Evolutionary conservation across 495 filamentous ascomycete species (phyloP), one percentile per base, ranked within the genome.

Genomic region (Aspergillus biplanus): DNA sequence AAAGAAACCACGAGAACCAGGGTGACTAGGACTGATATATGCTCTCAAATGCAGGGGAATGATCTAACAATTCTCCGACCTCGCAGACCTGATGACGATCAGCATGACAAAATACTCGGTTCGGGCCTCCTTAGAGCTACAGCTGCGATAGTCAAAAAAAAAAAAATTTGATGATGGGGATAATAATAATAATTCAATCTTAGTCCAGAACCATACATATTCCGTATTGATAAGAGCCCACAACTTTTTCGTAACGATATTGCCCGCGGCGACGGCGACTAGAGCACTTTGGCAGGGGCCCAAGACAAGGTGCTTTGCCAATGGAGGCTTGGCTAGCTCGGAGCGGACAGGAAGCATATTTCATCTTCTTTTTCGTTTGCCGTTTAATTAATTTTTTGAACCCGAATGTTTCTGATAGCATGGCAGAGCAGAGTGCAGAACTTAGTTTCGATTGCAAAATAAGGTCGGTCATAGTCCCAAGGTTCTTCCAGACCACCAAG

Each of bases 131-230:
- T 7, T 15, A 44, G n/a, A 33, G 7, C 8, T 6, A 32, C 18
- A 46, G 21, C 7, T 5, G 42, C 53, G 61, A 56, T 63, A 63
- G 53, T 33, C 53, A 42, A 6, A 33, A 52, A 44, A 63, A 42
- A 52, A 56, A 33, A 55, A 49, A 47, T 34, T 50, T 53, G 48
- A 32, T 34, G 42, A 49, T 53, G 44, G 50, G 49, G 60, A 62
- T 56, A 63, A 63, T 63, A 57, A 57, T 54, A 57, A 52, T 49
- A 37, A 61, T 32, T 61, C 33, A 61, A 47, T 55, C 5, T 35
- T 5, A 12, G 42, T 27, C 18, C 49, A n/a, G 31, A 50, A 16
- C 33, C 53, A 35, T 31, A 27, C 33, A 49, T 0, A 42, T 11
- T 7, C 3, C 42, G 52, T 42, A n/a, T 56, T 63, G 61, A 63